Evolutionary conservation across 2,329 filamentous ascomycete genomes (phyloP), one percentile per base, ranked within the genome.

Genomic region (Ophiostoma australiae): DNA sequence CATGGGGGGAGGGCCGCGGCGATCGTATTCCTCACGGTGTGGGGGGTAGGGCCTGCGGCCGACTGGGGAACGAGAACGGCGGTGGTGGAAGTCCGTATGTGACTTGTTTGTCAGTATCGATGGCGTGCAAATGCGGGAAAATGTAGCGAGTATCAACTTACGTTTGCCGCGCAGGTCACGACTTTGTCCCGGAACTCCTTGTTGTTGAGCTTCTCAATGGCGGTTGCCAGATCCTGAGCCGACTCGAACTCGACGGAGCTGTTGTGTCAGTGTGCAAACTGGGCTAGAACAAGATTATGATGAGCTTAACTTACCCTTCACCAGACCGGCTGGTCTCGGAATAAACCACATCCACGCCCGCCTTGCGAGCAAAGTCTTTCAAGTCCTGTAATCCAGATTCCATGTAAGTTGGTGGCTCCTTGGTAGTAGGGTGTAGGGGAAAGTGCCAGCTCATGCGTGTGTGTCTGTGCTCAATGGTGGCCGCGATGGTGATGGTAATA

Each of bases 171-270:
- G 81, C 95, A 99, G 75, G 87, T 90, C 76, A 99, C 94, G 75
- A 89, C 87, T 75, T 89, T 89, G 76, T 93, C 93, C 84, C 97
- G 97, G 82, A 98, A 98, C 78, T 97, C 93, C 79, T 89, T 90
- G 75, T 89, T 89, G 80, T 98, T 93, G 74, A 99, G 91, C 82
- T 97, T 97, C 80, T 97, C 93, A 71, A 98, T 92, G 70, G 95
- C 95, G 72, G 90, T 90, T 79, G 92, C 93, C 72, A 99, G 84
- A 78, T 99, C 95, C 75, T 89, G 90, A 72, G 91, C 91, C 73
- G 93, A 97, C 82, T 99, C 95, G 78, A 97, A 99, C 80, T 99
- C 95, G 79, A 99, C 94, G 80, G 97, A 98, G 78, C 94, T 97
- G 78, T 15, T 17, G 3, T 41, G 70, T 70, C 15, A 70, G 71